A percentile compares a stretch with the other conserved stretches of the same genome.
phyloP scores from a whole-genome alignment of 192 early-diverging fungal genomes.

The Spinellus fusiger region DNA sequence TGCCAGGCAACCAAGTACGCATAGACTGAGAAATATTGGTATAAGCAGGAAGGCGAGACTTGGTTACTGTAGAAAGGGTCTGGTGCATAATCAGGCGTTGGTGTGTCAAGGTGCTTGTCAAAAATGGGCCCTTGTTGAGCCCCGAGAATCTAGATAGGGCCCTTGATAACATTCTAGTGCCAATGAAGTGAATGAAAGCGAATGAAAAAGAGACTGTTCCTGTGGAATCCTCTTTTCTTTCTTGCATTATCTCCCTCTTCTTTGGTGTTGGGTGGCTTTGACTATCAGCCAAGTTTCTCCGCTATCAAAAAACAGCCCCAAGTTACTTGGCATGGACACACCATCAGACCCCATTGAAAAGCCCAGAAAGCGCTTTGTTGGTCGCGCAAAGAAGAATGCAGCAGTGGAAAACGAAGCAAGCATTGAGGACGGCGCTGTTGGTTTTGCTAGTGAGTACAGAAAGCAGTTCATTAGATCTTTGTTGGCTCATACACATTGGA shows the following conservation, averaged over 20 bases:
- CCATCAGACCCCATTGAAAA: slow-evolving; percentile 28
- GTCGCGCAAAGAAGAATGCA: slow-evolving; percentile 27
- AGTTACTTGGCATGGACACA: not conserved
- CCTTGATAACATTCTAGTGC: too few relatives aligned
- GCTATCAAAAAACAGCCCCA: not conserved
- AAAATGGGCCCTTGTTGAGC: too few relatives aligned
- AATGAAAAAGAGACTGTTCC: too few relatives aligned
- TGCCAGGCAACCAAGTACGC: too few relatives aligned
- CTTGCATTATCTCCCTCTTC: not conserved
- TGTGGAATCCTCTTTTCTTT: not conserved
- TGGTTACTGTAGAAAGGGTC: too few relatives aligned
- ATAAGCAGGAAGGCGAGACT: too few relatives aligned
- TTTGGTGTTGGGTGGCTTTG: not conserved
- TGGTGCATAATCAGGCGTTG: too few relatives aligned
- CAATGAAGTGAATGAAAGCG: too few relatives aligned
- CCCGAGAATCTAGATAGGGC: too few relatives aligned
- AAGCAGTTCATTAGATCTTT: not conserved
- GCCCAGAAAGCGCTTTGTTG: slow-evolving; percentile 47
- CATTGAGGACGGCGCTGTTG: slow-evolving; percentile 47
- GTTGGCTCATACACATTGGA: not conserved
- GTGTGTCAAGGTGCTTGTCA: too few relatives aligned
- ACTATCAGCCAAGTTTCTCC: not conserved
- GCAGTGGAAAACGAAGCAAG: slow-evolving; percentile 18
- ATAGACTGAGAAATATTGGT: too few relatives aligned
- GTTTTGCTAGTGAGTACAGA: slow-evolving; percentile 27